Base-by-base conservation (phyloP, 1,139 yeast species). In the Pichia sp. region DNA sequence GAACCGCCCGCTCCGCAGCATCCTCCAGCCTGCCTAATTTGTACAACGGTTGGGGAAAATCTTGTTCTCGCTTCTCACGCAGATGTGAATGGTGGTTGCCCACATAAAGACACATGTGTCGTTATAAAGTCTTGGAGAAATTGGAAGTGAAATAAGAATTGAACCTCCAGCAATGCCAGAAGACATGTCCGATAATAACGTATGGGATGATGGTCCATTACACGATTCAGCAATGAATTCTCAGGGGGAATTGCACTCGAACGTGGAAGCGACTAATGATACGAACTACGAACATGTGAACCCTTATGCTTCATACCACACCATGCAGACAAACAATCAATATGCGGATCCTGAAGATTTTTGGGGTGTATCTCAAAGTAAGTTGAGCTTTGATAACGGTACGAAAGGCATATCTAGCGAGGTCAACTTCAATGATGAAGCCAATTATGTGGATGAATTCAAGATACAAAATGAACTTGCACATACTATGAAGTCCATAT, bases 401-500 rank as follows among this genome's bases (percentile, higher is more conserved):
- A 16, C 23, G 23, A 16, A 16, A 16, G 23, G 23, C 23, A 16
- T 16, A 16, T 16, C 23, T 16, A 16, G 23, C 23, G 23, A 16
- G 23, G 23, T 16, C 23, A 16, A 16, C 23, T 16, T 16, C 23
- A 16, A 16, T n/a, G 29, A 36, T 36, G 27, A 36, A 33, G 27
- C 33, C 16, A 45, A 44, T 6, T 45, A 38, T 31, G 32, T 49
- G 1, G 54, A 52, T 34, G 48, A 45, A 7, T 47, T 50, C 34
- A 51, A 50, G 32, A 51, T 59, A 31, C 54, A 53, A 44, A 52
- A 52, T 44, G 62, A 58, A 43, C 50, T 59, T 43, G 55, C 57
- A 27, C 53, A 51, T 4, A 55, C 64, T 4, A 58, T 59, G 60
- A 52, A 54, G 16, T 52, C 54, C 23, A 44, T 55, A 9, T 40